Base-by-base conservation (phyloP, 345 rosid genomes). In the Hibiscus syriacus region DNA sequence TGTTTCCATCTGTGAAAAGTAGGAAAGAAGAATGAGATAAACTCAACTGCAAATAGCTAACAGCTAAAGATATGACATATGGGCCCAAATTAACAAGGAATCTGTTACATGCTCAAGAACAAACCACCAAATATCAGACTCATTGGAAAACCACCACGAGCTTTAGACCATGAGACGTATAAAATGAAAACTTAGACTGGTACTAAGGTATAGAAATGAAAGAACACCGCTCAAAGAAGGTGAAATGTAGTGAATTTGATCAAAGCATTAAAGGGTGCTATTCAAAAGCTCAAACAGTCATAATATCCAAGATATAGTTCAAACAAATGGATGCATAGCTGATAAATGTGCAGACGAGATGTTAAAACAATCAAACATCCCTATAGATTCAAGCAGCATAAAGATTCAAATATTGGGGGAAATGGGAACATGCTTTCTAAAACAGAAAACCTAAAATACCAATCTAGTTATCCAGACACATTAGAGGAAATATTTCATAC, bases 1-100 rank as follows among this genome's bases (percentile, higher is more conserved):
- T 39, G 76, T 68, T 45, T 75, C 86, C 81, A 81, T 72, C 81
- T 72, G 85, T 54, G 59, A 69, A 64, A 58, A 55, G 32, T 57
- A 61, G 59, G 46, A 39, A 56, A 55, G 25, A 59, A 14, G 3
- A 50, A 12, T 13, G 36, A 19, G 39, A n/a, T 32, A 34, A 64
- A 46, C 72, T 66, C 39, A 67, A 67, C n/a, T 0, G 1, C 22
- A 32, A 65, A 27, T 14, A 4, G 14, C 19, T 34, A 65, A 27
- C 26, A 4, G 14, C 19, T 34, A 59, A 59, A 30, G 25, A 61
- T 49, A 65, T 16, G 16, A 25, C 39, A 48, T 8, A 32, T 11
- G 34, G 29, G 29, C 55, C 69, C 22, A 39, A 29, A 72, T 70
- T 55, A 70, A 48, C 23, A 16, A 71, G 30, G n/a, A 29, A 55